Conservation (phyloP, 352 stramenopile species). For the Pythium vanterpoolii region DNA sequence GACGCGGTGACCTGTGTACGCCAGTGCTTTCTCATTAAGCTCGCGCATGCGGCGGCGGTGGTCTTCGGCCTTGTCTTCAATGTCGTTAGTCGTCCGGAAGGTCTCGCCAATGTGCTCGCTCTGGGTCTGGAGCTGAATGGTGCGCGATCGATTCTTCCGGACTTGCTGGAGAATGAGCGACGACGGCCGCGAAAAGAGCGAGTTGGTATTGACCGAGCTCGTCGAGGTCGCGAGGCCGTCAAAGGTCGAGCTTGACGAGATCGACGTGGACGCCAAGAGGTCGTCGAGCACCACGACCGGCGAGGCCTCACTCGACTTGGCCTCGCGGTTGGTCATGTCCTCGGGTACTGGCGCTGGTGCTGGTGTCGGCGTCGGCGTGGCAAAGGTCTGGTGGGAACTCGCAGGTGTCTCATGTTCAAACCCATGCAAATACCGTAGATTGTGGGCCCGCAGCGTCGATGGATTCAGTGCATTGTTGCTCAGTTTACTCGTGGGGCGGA, state of each 20-base stretch:
- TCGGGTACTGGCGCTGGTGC: conserved; percentile 1
- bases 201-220: conserved; percentile 5
- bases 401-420: conserved; percentile 4
- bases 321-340: background rate
- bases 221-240: background rate
- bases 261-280: conserved; percentile 15
- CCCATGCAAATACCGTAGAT: conserved; percentile 12
- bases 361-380: conserved; percentile 2
- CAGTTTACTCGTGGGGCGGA: background rate
- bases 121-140: conserved; percentile 16
- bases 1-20: conserved; percentile 41
- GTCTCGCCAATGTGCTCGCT: conserved; percentile 39
- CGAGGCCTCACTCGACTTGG: background rate
- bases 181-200: conserved; percentile 17
- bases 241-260: conserved; percentile 4
- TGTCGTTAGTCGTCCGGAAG: conserved; percentile 39
- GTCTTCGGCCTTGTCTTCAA: conserved; percentile 46
- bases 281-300: conserved; percentile 20
- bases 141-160: conserved; percentile 20
- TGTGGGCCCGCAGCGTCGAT: conserved; percentile 18
- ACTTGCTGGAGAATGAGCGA: conserved; percentile 25
- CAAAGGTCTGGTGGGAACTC: conserved; percentile 4
- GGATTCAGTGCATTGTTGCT: conserved; percentile 11
- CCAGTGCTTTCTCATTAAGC: conserved; percentile 44
- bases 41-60: conserved; percentile 63